Percentiles rank a stretch among this genome's conserved stretches.
phyloP scores from a whole-genome alignment of 192 early-diverging fungal species.

The Gonapodya sp. region DNA sequence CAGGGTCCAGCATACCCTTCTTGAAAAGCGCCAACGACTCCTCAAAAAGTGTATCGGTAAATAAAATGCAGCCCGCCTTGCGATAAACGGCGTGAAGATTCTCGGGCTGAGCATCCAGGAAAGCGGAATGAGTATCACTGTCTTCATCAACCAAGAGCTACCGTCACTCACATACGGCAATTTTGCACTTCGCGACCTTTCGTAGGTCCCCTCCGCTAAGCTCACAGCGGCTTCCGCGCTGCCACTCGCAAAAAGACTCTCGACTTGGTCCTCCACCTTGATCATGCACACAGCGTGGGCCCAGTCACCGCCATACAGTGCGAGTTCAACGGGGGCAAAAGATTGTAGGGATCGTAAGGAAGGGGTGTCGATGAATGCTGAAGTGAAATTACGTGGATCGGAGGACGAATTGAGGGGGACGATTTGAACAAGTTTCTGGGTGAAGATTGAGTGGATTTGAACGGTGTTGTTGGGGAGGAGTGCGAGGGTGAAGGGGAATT shows the following conservation, averaged over 20 bases:
- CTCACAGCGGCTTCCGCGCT: not conserved
- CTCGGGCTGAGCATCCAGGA: constrained; percentile 13
- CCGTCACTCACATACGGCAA: not conserved
- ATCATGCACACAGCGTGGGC: not conserved
- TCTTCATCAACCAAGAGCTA: not conserved
- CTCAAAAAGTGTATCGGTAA: constrained; percentile 57
- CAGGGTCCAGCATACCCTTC: constrained; percentile 56
- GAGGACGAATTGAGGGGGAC: constrained; percentile 24
- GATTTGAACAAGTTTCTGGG: constrained; percentile 51
- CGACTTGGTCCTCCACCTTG: not conserved
- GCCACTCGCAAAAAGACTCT: not conserved
- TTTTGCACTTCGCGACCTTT: not conserved
- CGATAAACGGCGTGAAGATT: constrained; percentile 52
- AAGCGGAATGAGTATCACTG: not conserved
- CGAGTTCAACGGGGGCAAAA: not conserved
- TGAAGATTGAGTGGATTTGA: constrained; percentile 66
- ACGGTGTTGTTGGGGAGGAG: constrained; percentile 54
- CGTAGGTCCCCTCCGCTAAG: not conserved
- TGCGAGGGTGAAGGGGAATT: constrained; percentile 66
- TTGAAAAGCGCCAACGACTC: constrained; percentile 50
- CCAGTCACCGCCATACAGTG: not conserved
- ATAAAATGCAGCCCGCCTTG: constrained; percentile 50
- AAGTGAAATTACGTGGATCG: constrained; percentile 15
- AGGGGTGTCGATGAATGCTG: not conserved
- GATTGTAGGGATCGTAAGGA: not conserved